Conservation (phyloP, 2,329 filamentous ascomycete species). For the Raffaelea albimanens region DNA sequence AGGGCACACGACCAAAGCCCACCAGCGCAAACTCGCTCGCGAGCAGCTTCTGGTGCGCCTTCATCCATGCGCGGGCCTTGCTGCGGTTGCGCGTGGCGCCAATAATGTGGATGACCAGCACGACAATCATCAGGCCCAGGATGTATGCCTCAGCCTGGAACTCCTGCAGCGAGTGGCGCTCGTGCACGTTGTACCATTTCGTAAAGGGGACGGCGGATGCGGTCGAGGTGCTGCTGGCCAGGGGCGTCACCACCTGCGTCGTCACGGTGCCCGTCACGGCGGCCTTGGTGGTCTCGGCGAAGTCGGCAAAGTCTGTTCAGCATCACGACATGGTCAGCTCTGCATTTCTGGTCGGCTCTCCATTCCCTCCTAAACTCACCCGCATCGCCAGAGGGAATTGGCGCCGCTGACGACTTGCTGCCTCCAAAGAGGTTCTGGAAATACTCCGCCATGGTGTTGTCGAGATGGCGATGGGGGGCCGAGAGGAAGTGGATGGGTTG, state of each 20-base stretch:
- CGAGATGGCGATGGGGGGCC: conserved; percentile 7
- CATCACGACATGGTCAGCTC: neutral
- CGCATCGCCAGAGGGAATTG: conserved; percentile 45
- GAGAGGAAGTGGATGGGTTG: neutral
- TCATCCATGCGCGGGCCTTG: conserved; percentile 73
- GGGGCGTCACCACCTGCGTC: conserved; percentile 28
- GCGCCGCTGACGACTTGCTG: conserved; percentile 47
- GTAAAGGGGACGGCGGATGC: conserved; percentile 52
- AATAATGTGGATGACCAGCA: conserved; percentile 71
- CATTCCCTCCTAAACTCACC: conserved; percentile 39
- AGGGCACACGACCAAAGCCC: conserved; percentile 58
- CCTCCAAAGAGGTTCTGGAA: conserved; percentile 63
- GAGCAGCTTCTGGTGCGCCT: conserved; percentile 61
- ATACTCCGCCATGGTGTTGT: conserved; percentile 36
- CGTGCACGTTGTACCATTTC: conserved; percentile 95
- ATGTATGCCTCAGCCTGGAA: conserved; percentile 85
- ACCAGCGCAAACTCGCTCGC: conserved; percentile 78
- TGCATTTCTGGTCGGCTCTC: conserved; percentile 6
- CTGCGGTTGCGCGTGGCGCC: conserved; percentile 71
- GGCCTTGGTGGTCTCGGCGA: conserved; percentile 61
- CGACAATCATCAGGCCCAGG: conserved; percentile 61
- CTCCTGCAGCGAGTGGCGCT: conserved; percentile 73
- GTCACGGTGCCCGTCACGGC: conserved; percentile 36
- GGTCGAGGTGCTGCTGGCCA: conserved; percentile 32
- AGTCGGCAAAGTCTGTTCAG: conserved; percentile 79